Evolutionary conservation across 2,329 filamentous ascomycete genomes (phyloP).

Genomic region (Fusarium goolgardi): DNA sequence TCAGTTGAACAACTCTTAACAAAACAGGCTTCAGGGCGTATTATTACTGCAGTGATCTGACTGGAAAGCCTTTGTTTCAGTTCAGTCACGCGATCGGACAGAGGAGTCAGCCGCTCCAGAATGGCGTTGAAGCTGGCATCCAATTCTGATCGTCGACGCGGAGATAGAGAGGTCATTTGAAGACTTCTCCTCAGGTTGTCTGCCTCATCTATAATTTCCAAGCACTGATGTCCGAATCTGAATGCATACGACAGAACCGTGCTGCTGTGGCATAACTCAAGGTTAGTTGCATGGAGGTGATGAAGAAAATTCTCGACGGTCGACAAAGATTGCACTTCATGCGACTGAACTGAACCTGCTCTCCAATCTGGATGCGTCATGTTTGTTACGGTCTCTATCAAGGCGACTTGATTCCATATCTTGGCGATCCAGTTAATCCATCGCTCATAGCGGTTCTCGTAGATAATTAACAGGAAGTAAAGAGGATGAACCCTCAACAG

Average conservation of each 20-base stretch:
- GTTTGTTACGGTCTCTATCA: neutral
- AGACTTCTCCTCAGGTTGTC: neutral
- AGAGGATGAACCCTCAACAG: neutral
- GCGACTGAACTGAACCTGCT: neutral
- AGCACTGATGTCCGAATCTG: neutral
- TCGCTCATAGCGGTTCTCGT: neutral
- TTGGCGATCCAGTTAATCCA: neutral
- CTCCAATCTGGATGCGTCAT: neutral
- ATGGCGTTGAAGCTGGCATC: neutral
- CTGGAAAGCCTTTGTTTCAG: neutral
- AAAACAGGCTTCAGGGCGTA: rapidly evolving
- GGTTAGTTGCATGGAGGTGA: neutral
- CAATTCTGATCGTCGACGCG: neutral
- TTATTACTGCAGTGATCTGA: neutral
- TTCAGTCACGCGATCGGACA: neutral
- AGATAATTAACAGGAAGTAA: neutral
- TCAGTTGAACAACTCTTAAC: neutral
- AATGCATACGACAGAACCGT: neutral
- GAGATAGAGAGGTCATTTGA: neutral
- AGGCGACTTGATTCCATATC: neutral
- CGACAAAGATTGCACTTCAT: neutral
- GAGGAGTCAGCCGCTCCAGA: neutral
- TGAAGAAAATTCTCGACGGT: neutral
- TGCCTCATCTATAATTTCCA: neutral
- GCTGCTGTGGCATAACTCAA: neutral